These are phyloP conservation scores for Pezicula rhizophila DNA, from an alignment of 2,329 filamentous ascomycete species.

Conservation along the genomic window DNA sequence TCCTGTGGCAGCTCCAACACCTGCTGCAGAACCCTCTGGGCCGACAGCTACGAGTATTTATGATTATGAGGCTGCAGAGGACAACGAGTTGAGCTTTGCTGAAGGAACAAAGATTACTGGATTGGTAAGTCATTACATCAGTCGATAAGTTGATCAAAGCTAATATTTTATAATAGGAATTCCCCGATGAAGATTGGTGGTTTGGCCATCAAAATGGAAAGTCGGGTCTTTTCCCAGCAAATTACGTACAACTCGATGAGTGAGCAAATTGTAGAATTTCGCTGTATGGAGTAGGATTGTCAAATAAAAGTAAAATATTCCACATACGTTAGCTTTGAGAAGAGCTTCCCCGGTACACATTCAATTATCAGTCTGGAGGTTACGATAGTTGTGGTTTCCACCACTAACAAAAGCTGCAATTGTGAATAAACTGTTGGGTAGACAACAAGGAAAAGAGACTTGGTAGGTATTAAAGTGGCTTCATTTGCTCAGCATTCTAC, in stretches of 20 bases:
- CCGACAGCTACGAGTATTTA: conserved; percentile 80
- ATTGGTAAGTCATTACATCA: conserved; percentile 50
- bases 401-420: background rate
- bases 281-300: background rate
- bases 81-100: conserved; percentile 82
- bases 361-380: no score
- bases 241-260: conserved; percentile 55
- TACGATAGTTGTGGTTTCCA: no score
- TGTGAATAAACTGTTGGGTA: background rate
- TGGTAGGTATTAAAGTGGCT: no score
- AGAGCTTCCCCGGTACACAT: no score
- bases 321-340: no score
- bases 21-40: conserved; percentile 31
- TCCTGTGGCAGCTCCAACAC: conserved; percentile 32
- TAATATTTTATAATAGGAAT: conserved; percentile 53
- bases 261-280: conserved; percentile 8
- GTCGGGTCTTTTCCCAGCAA: conserved; percentile 76
- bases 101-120: conserved; percentile 78
- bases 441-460: no score
- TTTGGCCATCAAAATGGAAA: conserved; percentile 77
- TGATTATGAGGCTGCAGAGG: conserved; percentile 95
- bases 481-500: no score
- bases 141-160: background rate
- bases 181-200: conserved; percentile 99
- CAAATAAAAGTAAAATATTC: conserved; percentile 2